Evolutionary conservation across 345 rosid genomes (phyloP).

Genomic region (Nephelium lappaceum): DNA sequence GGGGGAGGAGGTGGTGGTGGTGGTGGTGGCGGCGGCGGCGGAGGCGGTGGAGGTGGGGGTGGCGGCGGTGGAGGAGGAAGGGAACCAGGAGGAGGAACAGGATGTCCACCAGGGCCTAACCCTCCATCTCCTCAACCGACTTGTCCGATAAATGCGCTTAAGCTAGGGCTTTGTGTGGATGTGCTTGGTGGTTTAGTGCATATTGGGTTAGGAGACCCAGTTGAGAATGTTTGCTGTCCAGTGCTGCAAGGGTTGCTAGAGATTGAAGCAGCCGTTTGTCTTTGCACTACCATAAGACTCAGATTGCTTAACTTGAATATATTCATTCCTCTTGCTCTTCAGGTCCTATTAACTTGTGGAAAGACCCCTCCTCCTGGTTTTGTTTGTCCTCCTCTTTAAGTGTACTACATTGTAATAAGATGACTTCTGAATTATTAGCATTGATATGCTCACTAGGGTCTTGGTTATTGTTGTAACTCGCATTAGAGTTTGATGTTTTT

Average conservation of each 20-base stretch:
- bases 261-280: slow-evolving; percentile 74
- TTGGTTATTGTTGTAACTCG: neutral
- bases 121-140: slow-evolving; percentile 46
- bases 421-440: neutral
- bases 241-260: slow-evolving; percentile 63
- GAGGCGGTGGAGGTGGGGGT: slow-evolving; percentile 11
- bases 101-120: neutral
- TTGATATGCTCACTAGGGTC: neutral
- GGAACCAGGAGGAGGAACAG: slow-evolving; percentile 32
- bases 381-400: slow-evolving; percentile 57
- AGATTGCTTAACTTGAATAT: slow-evolving; percentile 69
- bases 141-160: slow-evolving; percentile 68
- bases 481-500: neutral
- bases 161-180: slow-evolving; percentile 72
- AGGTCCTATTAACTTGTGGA: slow-evolving; percentile 72
- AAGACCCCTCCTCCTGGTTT: slow-evolving; percentile 75
- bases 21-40: slow-evolving; percentile 43
- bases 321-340: slow-evolving; percentile 76
- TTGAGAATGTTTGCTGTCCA: slow-evolving; percentile 73
- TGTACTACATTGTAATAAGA: slow-evolving; percentile 6
- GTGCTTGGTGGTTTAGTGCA: slow-evolving; percentile 72
- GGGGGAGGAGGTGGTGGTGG: slow-evolving; percentile 28
- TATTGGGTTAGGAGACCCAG: slow-evolving; percentile 71
- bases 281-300: slow-evolving; percentile 74
- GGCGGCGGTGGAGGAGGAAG: slow-evolving; percentile 51